Percentiles rank a stretch among this genome's conserved stretches.
phyloP scores from a whole-genome alignment of 2,329 filamentous ascomycete genomes.

The Penicillium sp. region DNA sequence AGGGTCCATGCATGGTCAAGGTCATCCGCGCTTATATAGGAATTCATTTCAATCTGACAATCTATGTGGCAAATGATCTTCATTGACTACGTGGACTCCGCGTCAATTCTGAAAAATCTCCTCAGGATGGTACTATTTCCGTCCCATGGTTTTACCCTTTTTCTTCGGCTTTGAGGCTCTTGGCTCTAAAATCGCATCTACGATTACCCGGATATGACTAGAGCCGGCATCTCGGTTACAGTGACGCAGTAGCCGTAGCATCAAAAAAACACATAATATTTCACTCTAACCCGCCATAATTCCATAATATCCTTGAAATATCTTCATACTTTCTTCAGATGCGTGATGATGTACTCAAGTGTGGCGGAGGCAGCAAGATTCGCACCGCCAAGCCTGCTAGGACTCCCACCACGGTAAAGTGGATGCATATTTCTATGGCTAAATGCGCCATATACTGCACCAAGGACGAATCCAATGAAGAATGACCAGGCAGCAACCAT shows the following conservation, averaged over 20 bases:
- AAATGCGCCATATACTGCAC: background rate
- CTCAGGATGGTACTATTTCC: background rate
- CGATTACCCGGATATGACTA: background rate
- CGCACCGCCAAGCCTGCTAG: background rate
- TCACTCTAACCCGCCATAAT: too few relatives aligned
- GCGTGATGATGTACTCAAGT: background rate
- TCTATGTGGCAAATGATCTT: background rate
- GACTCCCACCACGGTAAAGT: background rate
- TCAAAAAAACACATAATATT: too few relatives aligned
- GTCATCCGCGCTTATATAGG: background rate
- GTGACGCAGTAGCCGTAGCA: background rate
- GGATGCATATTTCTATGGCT: background rate
- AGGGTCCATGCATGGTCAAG: constrained; percentile 3
- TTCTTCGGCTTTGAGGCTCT: constrained; percentile 5
- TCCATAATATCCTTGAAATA: too few relatives aligned
- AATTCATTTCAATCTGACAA: background rate
- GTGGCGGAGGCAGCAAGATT: constrained; percentile 7
- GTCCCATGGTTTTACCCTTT: background rate
- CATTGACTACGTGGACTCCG: background rate
- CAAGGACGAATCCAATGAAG: background rate
- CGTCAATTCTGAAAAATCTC: background rate
- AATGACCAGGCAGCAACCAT: background rate
- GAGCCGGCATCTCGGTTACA: background rate
- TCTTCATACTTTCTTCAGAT: background rate
- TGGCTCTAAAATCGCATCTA: background rate